Percentiles rank a stretch among this genome's conserved stretches.
Evolutionary conservation across 2,329 filamentous ascomycete species (phyloP).

Genomic region (Ophiostoma fasciatum): DNA sequence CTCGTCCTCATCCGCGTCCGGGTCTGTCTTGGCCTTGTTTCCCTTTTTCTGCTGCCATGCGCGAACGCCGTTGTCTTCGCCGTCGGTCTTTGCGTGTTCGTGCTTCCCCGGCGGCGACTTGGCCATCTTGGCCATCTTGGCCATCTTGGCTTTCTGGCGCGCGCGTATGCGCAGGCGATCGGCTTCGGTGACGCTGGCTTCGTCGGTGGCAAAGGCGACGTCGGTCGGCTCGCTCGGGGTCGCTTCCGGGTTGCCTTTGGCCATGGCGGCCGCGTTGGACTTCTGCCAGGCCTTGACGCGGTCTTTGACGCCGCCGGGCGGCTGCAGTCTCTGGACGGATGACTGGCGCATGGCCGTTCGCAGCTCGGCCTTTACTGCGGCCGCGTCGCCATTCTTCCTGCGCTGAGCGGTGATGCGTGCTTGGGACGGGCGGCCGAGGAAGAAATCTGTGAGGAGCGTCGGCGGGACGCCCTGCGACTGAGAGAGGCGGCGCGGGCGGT

Average conservation of each 20-base stretch:
- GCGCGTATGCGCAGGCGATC: slow-evolving; percentile 43
- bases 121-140: too few relatives aligned
- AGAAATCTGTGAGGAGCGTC: slow-evolving; percentile 41
- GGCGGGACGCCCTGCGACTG: slow-evolving; percentile 29
- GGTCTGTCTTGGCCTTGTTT: not conserved
- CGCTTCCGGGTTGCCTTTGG: slow-evolving; percentile 33
- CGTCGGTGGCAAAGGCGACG: slow-evolving; percentile 43
- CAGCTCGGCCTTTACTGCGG: slow-evolving; percentile 38
- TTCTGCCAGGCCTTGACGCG: slow-evolving; percentile 79
- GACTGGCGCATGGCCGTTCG: slow-evolving; percentile 42
- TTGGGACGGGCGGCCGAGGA: slow-evolving; percentile 40
- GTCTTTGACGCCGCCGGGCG: slow-evolving; percentile 55
- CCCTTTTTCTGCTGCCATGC: not conserved
- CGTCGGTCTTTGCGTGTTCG: slow-evolving; percentile 9
- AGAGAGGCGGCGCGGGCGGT: slow-evolving; percentile 15
- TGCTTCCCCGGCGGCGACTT: not conserved
- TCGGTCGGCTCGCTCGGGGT: slow-evolving; percentile 45
- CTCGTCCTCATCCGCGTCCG: slow-evolving; percentile 12
- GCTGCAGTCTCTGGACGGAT: slow-evolving; percentile 42
- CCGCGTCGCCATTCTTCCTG: slow-evolving; percentile 40
- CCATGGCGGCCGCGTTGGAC: slow-evolving; percentile 52
- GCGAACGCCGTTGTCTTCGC: slow-evolving; percentile 16
- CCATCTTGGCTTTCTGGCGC: slow-evolving; percentile 23
- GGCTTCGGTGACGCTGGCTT: slow-evolving; percentile 45
- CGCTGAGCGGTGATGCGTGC: slow-evolving; percentile 36